phyloP scores from a whole-genome alignment of 257 asterid species.

The Solanum piurae region DNA sequence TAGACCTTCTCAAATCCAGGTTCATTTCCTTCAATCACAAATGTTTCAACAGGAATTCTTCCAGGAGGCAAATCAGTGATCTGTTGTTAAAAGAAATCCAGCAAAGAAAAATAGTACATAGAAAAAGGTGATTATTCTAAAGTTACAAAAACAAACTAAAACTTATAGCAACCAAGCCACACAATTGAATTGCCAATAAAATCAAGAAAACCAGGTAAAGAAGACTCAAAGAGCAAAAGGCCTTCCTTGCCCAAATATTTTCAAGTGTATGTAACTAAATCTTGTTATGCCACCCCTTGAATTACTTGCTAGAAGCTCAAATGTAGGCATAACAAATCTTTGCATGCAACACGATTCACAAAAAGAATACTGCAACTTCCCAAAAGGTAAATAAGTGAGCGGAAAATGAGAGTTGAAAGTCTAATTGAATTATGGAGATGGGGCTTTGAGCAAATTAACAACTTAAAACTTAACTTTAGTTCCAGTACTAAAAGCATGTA shows the following conservation, averaged over 20 bases:
- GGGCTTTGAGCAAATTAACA: not conserved
- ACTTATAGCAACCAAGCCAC: not conserved
- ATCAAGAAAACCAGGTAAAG: not conserved
- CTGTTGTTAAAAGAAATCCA: constrained; percentile 29
- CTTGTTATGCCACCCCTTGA: not conserved
- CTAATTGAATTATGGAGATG: not conserved
- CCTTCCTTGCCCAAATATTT: not conserved
- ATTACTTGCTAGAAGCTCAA: not conserved
- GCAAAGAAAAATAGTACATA: not conserved
- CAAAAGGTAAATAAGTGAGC: not conserved
- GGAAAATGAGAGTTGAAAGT: not conserved
- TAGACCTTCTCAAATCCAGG: constrained; percentile 68
- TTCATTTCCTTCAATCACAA: constrained; percentile 65
- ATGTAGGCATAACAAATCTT: not conserved
- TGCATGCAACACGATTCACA: not conserved
- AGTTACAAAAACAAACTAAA: not conserved
- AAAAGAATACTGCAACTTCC: not conserved
- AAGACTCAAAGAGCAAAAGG: not conserved
- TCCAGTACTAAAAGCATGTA: not conserved
- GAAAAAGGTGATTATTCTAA: not conserved
- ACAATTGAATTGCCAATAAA: not conserved
- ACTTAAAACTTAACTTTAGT: not conserved
- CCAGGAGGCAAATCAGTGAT: constrained; percentile 96
- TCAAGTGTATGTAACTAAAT: not conserved
- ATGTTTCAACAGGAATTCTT: constrained; percentile 77